Percentiles rank a stretch among this genome's conserved stretches.
Conservation (phyloP, 495 filamentous ascomycete genomes). For the Aspergillus diversus region DNA sequence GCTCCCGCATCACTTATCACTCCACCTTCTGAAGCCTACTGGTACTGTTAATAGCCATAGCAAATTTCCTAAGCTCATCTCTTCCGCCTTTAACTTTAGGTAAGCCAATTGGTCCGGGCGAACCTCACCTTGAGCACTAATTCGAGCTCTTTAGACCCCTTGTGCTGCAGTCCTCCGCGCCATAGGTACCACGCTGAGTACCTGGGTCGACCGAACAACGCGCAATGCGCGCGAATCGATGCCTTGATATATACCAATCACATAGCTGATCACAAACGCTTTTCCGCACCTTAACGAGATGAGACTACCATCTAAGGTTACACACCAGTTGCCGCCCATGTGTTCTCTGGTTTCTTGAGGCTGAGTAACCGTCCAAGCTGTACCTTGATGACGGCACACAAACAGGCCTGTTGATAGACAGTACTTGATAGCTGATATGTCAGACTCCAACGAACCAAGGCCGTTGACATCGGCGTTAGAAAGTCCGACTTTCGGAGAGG, state of each 20-base stretch:
- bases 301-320: constrained; percentile 9
- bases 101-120: not conserved
- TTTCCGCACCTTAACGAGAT: constrained; percentile 21
- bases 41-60: no score
- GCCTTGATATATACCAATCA: constrained; percentile 3
- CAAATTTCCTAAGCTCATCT: not conserved
- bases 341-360: constrained; percentile 19
- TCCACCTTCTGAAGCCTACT: not conserved
- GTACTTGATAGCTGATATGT: constrained; percentile 37
- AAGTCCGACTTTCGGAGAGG: constrained; percentile 83
- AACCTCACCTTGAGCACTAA: not conserved
- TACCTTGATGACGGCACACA: constrained; percentile 11
- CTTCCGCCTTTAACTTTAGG: not conserved
- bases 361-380: constrained; percentile 11
- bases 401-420: constrained; percentile 21
- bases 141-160: not conserved
- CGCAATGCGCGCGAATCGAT: constrained; percentile 23
- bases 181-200: not conserved
- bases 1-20: not conserved
- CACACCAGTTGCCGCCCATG: constrained; percentile 15
- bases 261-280: constrained; percentile 15
- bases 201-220: constrained; percentile 1
- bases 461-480: constrained; percentile 70
- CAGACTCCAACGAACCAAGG: constrained; percentile 43
- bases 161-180: not conserved